Evolutionary conservation across 2,329 filamentous ascomycete genomes (phyloP).

Genomic region (Penicillium sp.): DNA sequence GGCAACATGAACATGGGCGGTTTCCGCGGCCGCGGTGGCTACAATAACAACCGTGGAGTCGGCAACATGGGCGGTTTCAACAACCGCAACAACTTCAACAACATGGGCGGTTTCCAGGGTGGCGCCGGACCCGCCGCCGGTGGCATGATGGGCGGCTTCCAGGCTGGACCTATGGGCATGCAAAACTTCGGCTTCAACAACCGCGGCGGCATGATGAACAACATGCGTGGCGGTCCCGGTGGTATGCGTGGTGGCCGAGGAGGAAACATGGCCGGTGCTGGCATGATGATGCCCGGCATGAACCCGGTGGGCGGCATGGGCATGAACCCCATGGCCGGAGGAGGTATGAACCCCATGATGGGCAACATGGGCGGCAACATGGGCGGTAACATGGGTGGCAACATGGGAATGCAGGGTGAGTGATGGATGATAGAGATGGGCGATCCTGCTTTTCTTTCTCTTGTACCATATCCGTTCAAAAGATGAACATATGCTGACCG

Average conservation of each 20-base stretch:
- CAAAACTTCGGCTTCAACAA: constrained; percentile 54
- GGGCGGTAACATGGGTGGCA: constrained; percentile 48
- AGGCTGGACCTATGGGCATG: constrained; percentile 54
- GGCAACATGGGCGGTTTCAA: constrained; percentile 29
- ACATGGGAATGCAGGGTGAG: constrained; percentile 56
- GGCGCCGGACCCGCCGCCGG: constrained; percentile 48
- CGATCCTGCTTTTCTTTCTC: background rate
- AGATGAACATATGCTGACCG: background rate
- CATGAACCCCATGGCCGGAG: constrained; percentile 58
- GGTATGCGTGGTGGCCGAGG: constrained; percentile 62
- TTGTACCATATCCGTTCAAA: constrained; percentile 23
- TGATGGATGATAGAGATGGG: constrained; percentile 15
- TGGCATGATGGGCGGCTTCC: constrained; percentile 53
- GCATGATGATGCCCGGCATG: constrained; percentile 60
- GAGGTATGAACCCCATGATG: constrained; percentile 64
- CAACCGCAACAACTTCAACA: constrained; percentile 35
- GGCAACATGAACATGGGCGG: constrained; percentile 51
- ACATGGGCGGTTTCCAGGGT: constrained; percentile 56
- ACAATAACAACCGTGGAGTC: constrained; percentile 48
- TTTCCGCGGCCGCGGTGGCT: constrained; percentile 57
- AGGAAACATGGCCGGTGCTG: constrained; percentile 61
- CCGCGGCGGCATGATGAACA: constrained; percentile 59
- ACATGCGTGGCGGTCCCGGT: constrained; percentile 59
- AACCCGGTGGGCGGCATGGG: constrained; percentile 56
- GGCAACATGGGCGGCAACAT: constrained; percentile 45